These are phyloP conservation scores for Plasmodium billcollinsi DNA, from an alignment of 169 alveolate genomes.

Conservation along the genomic window DNA sequence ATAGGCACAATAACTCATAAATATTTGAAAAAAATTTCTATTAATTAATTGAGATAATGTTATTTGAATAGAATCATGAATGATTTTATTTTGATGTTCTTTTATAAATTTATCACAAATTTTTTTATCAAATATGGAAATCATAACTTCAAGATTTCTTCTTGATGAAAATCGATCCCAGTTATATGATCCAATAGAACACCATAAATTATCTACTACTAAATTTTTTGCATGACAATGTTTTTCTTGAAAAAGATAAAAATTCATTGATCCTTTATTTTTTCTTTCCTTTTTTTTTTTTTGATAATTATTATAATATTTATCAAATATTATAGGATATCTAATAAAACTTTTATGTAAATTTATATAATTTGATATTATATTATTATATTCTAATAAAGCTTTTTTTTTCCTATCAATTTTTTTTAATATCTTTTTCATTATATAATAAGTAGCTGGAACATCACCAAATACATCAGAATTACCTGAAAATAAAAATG, in stretches of 20 bases:
- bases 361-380: background rate
- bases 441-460: conserved; percentile 85
- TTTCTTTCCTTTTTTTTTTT: conserved; percentile 8
- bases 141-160: conserved; percentile 82
- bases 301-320: background rate
- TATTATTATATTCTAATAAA: background rate
- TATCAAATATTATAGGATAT: background rate
- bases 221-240: conserved; percentile 85
- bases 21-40: conserved; percentile 17
- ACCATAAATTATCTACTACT: conserved; percentile 84
- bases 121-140: conserved; percentile 78
- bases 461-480: conserved; percentile 89
- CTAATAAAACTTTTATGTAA: conserved; percentile 38
- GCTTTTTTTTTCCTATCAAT: background rate
- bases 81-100: conserved; percentile 30
- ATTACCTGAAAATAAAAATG: conserved; percentile 87
- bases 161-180: conserved; percentile 86
- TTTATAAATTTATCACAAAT: conserved; percentile 27
- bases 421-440: conserved; percentile 79
- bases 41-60: conserved; percentile 20
- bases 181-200: conserved; percentile 83
- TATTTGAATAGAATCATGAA: conserved; percentile 1
- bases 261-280: conserved; percentile 37
- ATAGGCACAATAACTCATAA: conserved; percentile 44
- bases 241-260: conserved; percentile 80